Evolutionary conservation across 805 yeast genomes (phyloP), one percentile per base, ranked within the genome.

Genomic region (Ogataea saltuana): DNA sequence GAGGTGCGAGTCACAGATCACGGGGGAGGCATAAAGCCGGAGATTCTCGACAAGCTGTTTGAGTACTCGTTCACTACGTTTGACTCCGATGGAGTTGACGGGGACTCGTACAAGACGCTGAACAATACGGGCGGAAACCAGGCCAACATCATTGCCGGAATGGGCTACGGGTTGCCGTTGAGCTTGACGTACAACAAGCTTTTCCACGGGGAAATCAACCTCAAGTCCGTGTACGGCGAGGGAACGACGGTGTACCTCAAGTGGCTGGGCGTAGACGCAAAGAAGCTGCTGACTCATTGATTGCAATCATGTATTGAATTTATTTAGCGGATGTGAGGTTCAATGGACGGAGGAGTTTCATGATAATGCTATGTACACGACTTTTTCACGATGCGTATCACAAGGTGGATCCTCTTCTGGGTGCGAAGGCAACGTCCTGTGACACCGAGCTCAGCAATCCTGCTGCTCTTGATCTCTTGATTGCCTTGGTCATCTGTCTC

Each of bases 111-210:
- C 54, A 75, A 76, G 54, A 80, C 86, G 0, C 64, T 81, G 43
- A 84, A 85, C 54, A 77, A 77, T 21, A 81, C 83, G 1, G 84
- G 86, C 1, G 71, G 72, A 33, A 73, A 74, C 17, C 76, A 54
- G 28, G 61, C 63, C 7, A 76, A 76, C 54, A 69, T 75, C 7
- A 80, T 91, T 26, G 96, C 97, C 0, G 99, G 99, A 0, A 85
- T 93, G 86, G 98, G 98, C 0, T 91, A 88, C 60, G 99, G 99
- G 0, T 65, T 91, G 42, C 98, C 98, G 6, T 68, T 91, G 49
- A 85, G 90, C 47, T 69, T 79, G 53, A 84, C 88, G 0, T 85
- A 85, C 55, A 80, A 84, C 22, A 85, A 81, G 56, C 73, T 83
- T 59, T 84, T 85, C 59, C 84, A 83, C 31, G 93, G 93, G 2